Evolutionary conservation across 2,329 filamentous ascomycete genomes (phyloP).

Genomic region (Aspergillus felis): DNA sequence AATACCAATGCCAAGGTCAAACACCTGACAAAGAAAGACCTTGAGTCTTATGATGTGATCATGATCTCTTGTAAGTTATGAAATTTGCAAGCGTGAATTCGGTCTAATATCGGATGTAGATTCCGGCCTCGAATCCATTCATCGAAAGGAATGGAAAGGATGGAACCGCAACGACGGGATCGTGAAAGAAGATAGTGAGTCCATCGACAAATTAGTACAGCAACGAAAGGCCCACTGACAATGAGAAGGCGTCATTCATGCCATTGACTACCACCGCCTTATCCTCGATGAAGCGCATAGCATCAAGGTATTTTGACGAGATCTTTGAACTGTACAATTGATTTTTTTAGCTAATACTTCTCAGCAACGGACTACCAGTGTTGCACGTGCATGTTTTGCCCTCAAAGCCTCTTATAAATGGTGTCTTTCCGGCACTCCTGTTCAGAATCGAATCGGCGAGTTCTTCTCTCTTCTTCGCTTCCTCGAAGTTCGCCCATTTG

Average conservation of each 20-base stretch:
- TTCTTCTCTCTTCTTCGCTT: constrained; percentile 95
- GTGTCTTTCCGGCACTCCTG: constrained; percentile 90
- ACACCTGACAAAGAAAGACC: constrained; percentile 65
- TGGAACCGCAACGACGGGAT: constrained; percentile 76
- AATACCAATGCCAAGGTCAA: constrained; percentile 82
- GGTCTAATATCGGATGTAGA: constrained; percentile 28
- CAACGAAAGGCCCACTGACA: constrained; percentile 4
- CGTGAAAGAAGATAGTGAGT: constrained; percentile 67
- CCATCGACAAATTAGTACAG: neutral
- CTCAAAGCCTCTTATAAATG: constrained; percentile 85
- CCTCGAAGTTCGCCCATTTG: constrained; percentile 81
- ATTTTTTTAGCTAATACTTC: constrained; percentile 9
- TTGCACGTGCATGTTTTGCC: constrained; percentile 92
- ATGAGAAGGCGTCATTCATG: constrained; percentile 67
- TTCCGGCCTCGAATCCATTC: constrained; percentile 76
- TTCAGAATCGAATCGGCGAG: constrained; percentile 96
- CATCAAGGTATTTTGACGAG: constrained; percentile 63
- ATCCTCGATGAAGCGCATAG: constrained; percentile 95
- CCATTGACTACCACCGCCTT: constrained; percentile 80
- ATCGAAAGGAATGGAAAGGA: constrained; percentile 87
- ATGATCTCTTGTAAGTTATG: constrained; percentile 84
- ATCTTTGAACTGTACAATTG: neutral
- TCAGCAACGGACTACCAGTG: constrained; percentile 70
- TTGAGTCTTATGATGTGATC: constrained; percentile 84
- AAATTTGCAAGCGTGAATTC: neutral